Percentiles rank a stretch among this genome's conserved stretches.
These are phyloP conservation scores for Triticum monococcum DNA, from an alignment of 176 grass and related monocot species.

Conservation along the genomic window DNA sequence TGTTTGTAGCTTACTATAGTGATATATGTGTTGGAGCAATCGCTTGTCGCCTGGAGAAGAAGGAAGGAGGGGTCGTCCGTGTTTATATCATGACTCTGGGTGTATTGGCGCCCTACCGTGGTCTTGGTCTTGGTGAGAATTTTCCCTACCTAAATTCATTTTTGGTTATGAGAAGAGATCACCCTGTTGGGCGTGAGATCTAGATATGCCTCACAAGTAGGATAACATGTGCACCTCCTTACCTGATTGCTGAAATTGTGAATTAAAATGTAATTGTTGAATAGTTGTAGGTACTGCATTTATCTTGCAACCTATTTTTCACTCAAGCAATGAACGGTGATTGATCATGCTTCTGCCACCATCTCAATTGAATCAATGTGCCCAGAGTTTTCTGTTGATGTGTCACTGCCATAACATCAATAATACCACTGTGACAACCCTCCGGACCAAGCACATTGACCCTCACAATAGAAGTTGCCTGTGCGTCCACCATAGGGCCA, in stretches of 20 bases:
- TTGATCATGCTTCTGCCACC: background rate
- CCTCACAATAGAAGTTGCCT: too few relatives aligned
- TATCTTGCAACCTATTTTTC: constrained; percentile 1
- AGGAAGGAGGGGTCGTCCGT: constrained; percentile 70
- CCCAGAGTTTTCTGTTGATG: too few relatives aligned
- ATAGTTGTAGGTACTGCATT: background rate
- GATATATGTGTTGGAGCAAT: constrained; percentile 96
- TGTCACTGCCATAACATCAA: too few relatives aligned
- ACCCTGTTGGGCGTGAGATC: background rate
- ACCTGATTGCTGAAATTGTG: background rate
- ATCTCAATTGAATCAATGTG: background rate
- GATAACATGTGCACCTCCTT: background rate
- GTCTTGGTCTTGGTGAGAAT: constrained; percentile 81
- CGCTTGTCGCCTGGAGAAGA: constrained; percentile 91
- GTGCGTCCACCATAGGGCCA: too few relatives aligned
- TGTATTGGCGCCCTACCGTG: constrained; percentile 91
- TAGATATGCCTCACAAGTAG: background rate
- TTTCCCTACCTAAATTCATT: background rate
- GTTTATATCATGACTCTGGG: constrained; percentile 99
- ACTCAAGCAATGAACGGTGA: background rate
- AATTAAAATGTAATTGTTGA: constrained; percentile 12
- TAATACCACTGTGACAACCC: too few relatives aligned
- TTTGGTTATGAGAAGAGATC: constrained; percentile 5
- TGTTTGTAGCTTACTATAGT: constrained; percentile 83
- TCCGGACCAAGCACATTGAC: too few relatives aligned